phyloP scores from a whole-genome alignment of 805 yeast genomes.

The Torulaspora delbrueckii region DNA sequence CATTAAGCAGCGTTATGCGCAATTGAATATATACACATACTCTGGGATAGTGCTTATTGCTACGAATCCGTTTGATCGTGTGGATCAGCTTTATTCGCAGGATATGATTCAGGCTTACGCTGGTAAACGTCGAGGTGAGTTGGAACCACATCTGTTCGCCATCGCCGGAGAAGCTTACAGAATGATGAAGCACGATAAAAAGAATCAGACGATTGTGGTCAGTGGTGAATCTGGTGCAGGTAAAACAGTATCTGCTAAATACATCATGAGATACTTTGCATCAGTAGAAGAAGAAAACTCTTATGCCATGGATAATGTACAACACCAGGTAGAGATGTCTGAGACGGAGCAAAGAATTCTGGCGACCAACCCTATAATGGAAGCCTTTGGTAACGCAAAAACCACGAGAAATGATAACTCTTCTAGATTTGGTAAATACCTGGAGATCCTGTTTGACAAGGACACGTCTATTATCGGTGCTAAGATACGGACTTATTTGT shows the following conservation, averaged over 20 bases:
- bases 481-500: constrained; percentile 81
- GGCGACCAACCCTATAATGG: constrained; percentile 92
- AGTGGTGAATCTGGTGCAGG: constrained; percentile 99
- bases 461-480: constrained; percentile 88
- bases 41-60: constrained; percentile 97
- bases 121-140: constrained; percentile 84
- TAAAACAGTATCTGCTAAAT: constrained; percentile 95
- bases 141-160: constrained; percentile 95
- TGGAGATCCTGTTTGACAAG: constrained; percentile 80
- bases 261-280: constrained; percentile 96
- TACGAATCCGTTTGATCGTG: constrained; percentile 88
- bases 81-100: constrained; percentile 83
- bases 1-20: constrained; percentile 80
- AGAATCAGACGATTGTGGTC: constrained; percentile 93
- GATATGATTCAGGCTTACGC: constrained; percentile 93
- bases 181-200: constrained; percentile 79
- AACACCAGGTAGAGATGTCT: constrained; percentile 59
- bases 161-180: constrained; percentile 97
- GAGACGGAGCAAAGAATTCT: constrained; percentile 88
- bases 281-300: constrained; percentile 61
- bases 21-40: constrained; percentile 86
- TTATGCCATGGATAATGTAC: constrained; percentile 20
- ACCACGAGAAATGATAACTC: constrained; percentile 89
- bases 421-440: constrained; percentile 91
- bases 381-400: constrained; percentile 93